These are phyloP conservation scores for Umbilicus rupestris DNA, from an alignment of 164 flowering plant species.

Conservation along the genomic window DNA sequence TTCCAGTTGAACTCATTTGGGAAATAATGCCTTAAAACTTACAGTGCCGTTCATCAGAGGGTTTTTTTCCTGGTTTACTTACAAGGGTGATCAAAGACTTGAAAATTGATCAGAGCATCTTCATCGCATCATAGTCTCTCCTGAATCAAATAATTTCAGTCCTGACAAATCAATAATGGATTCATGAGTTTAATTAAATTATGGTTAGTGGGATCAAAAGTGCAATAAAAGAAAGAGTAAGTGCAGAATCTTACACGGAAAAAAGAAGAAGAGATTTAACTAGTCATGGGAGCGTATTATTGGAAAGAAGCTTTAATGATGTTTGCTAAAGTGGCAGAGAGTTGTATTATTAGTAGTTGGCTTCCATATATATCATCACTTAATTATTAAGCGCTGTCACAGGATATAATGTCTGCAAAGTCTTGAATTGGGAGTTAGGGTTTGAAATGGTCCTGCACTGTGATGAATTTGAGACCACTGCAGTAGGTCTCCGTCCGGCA, in stretches of 20 bases:
- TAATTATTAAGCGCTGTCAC: neutral
- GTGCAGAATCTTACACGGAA: neutral
- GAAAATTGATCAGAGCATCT: too few species aligned
- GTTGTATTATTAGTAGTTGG: neutral
- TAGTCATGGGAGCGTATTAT: slow-evolving; percentile 4
- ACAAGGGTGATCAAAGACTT: too few species aligned
- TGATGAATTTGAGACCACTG: neutral
- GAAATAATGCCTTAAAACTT: too few species aligned
- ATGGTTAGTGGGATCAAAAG: neutral
- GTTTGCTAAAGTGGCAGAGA: slow-evolving; percentile 4
- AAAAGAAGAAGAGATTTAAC: neutral
- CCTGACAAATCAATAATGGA: too few species aligned
- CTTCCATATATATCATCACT: neutral
- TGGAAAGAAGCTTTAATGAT: slow-evolving; percentile 2
- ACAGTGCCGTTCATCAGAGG: too few species aligned
- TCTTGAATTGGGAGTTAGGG: too few species aligned
- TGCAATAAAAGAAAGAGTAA: neutral
- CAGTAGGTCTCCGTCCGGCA: neutral
- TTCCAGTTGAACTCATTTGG: too few species aligned
- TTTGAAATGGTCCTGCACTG: neutral
- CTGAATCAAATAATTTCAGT: too few species aligned
- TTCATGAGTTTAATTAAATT: neutral
- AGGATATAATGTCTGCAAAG: neutral
- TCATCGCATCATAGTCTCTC: too few species aligned
- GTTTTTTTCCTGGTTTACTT: too few species aligned